phyloP scores from a whole-genome alignment of 2,329 filamentous ascomycete species.

The Hypoxylon sp. region DNA sequence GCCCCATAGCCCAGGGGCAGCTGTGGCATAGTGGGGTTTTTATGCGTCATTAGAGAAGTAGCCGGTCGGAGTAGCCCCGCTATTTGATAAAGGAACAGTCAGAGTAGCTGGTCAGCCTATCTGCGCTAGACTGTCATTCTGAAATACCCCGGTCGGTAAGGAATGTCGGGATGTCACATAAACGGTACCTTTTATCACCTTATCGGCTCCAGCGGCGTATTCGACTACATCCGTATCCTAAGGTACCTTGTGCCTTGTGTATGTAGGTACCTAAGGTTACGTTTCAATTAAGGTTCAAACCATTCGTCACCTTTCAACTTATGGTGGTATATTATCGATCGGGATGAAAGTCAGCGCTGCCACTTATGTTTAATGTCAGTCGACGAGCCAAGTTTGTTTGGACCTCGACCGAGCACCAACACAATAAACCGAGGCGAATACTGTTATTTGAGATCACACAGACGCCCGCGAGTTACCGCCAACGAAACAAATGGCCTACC shows the following conservation, averaged over 20 bases:
- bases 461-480: constrained; percentile 10
- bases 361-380: not conserved
- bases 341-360: not conserved
- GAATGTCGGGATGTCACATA: not conserved
- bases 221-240: not conserved
- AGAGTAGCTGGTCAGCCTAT: not conserved
- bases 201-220: constrained; percentile 1
- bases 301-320: not conserved
- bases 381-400: not conserved
- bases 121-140: not conserved
- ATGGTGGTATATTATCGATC: not conserved
- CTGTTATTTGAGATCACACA: not conserved
- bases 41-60: constrained; percentile 27
- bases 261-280: too few relatives aligned
- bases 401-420: not conserved
- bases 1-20: constrained; percentile 28
- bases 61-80: not conserved
- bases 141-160: not conserved
- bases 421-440: not conserved
- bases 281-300: not conserved
- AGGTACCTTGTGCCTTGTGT: too few relatives aligned
- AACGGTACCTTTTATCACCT: constrained; percentile 1
- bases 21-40: constrained; percentile 22
- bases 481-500: constrained; percentile 60
- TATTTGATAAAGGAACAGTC: constrained; percentile 12